Base-by-base conservation (phyloP, 2,329 filamentous ascomycete species). In the Pestalotiopsis sp. region DNA sequence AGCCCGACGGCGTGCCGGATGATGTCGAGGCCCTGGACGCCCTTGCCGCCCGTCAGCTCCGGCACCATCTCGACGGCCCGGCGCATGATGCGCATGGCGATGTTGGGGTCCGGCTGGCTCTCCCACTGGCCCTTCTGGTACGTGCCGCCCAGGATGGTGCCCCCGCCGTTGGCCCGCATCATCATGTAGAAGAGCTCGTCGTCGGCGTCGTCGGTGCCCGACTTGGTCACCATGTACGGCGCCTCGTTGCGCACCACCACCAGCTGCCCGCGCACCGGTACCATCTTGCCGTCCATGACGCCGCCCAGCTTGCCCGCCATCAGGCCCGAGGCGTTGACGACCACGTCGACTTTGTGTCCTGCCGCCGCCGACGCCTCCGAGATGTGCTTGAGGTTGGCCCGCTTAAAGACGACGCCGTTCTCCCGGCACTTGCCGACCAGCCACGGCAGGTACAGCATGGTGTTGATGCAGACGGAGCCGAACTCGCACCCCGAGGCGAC, bases 381-480 rank as follows among this genome's bases (percentile, higher is more conserved):
- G 69, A 98, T 87, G 78, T 98, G 92, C n/a, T 82, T 80, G 61
- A 95, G 80, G 1, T 86, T 78, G 2, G 82, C 89, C 23, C 93
- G 88, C 74, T 88, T 87, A 75, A 95, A 83, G 1, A 89, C 83
- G 6, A 93, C 92, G 36, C 94, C 93, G 68, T 90, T 88, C 74
- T 89, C 90, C 36, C 92, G 85, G 78, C 94, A 97, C 81, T 96
- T 91, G 0, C 93, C 92, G 0, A 93, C 84, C 0, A 98, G 90
- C 89, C 93, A 98, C 4, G 93, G 90, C 2, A 98, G 89, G 81
- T 98, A 98, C 69, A 98, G 82, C 57, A 92, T 89, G 0, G 93
- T 93, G 82, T 98, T 98, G 79, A 98, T 95, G 81, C 95, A 98
- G 56, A 97, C 91, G 1, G 93, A 95, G 7, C 89, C 94, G 79